Conservation (phyloP, 164 flowering plant genomes). For the Aristolochia californica region DNA sequence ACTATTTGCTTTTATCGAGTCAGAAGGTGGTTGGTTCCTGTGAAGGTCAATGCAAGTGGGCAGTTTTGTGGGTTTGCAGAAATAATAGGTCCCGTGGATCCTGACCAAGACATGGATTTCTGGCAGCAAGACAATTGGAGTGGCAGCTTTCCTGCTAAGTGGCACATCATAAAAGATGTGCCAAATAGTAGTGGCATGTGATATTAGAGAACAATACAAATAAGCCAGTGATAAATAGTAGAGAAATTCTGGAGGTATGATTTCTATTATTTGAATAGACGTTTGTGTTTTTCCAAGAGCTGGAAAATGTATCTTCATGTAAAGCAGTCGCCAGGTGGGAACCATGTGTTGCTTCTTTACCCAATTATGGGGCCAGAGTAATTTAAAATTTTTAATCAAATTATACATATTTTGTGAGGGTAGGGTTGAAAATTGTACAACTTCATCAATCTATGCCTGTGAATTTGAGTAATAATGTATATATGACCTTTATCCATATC, state of each 20-base stretch:
- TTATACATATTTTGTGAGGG: too few species aligned
- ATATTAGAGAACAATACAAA: constrained; percentile 83
- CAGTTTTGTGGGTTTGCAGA: constrained; percentile 95
- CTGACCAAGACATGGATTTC: constrained; percentile 72
- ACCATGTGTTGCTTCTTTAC: too few species aligned
- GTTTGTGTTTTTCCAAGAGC: neutral
- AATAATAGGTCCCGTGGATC: constrained; percentile 79
- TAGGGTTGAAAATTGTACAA: too few species aligned
- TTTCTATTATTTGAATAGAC: neutral
- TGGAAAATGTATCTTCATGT: neutral
- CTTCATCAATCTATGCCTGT: too few species aligned
- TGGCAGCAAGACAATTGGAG: constrained; percentile 99
- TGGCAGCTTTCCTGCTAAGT: constrained; percentile 85
- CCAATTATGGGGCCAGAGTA: too few species aligned
- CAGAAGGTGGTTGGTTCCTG: too few species aligned
- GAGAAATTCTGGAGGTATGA: constrained; percentile 92
- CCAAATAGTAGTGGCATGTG: constrained; percentile 69
- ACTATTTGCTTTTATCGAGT: too few species aligned
- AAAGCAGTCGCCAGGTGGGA: too few species aligned
- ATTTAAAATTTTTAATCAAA: too few species aligned
- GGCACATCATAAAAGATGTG: constrained; percentile 87
- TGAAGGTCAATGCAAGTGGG: constrained; percentile 92
- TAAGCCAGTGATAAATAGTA: constrained; percentile 91
- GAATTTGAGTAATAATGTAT: too few species aligned
- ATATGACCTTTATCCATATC: too few species aligned